Evolutionary conservation across 1,284 basidiomycete genomes (phyloP), one percentile per base, ranked within the genome.

Genomic region (Stygiomarasmius scandens): DNA sequence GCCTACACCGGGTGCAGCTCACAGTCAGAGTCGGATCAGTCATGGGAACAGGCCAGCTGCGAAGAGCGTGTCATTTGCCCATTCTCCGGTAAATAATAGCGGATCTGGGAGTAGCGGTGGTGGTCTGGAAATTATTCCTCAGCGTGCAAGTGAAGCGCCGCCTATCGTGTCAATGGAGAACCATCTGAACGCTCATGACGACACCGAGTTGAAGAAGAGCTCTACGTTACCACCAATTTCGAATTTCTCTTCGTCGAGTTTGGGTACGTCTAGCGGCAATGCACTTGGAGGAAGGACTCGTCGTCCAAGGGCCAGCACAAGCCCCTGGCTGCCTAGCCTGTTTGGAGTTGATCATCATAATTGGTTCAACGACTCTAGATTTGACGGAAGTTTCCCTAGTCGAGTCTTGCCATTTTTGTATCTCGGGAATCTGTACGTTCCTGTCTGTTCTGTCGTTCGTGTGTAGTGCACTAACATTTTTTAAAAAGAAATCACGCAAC

Each of bases 301-400:
- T 24, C 78, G 89, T 14, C 87, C 85, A 29, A 78, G 89, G 60
- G 89, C 89, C 45, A 85, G 78, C 61, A 92, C 90, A 34, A 83
- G 84, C 62, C 86, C 86, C 23, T 79, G 81, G 71, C 63, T 88
- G 44, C 86, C 87, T 24, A 81, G 84, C 56, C 75, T 86, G 57
- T 78, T 82, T 55, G 70, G 71, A 51, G 79, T 81, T 24, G 86
- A 90, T 67, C 90, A 92, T 63, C 85, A 90, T 71, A 81, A 87
- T 9, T 98, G 96, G 96, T 97, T 98, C 74, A 89, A 94, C 66
- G 93, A 95, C 71, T 81, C 86, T 36, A 78, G 92, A 59, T 99
- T 98, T 70, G 95, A 99, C 68, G 96, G 96, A 24, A 93, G 92
- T 63, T 96, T 99, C 76, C 96, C 96, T 5, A 95, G 92, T 67